Evolutionary conservation across 805 yeast genomes (phyloP), one percentile per base, ranked within the genome.

Genomic region (Yarrowia porcina): DNA sequence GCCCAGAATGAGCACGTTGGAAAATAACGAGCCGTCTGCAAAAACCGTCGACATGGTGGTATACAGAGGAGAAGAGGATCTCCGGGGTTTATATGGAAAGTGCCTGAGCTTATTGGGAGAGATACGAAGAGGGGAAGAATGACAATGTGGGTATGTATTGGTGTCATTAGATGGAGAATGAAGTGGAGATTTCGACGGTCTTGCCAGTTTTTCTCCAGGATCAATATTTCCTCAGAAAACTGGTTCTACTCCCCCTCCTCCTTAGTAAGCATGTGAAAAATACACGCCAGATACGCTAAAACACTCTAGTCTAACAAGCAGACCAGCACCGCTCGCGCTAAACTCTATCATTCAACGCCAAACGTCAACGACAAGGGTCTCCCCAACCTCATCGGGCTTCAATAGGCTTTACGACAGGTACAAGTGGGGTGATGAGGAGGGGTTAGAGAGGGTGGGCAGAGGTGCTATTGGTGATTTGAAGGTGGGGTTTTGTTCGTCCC

Each of bases 1-100:
- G 25, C 63, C 63, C 6, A 60, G 33, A 35, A 60, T 60, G 23
- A 60, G 21, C 33, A 35, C 61, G 20, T 60, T 28, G 35, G 63
- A 60, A 39, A 28, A 56, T 17, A 56, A 25, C 20, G 49, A 28
- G 15, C 61, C 61, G 49, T 56, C 61, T 1, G 61, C 61, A 28
- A 39, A 56, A 8, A 41, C 61, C 20, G 49, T 39, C 21, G 49
- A n/a, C 61, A 56, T 56, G n/a, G 18, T 23, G 32, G 38, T 17
- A 2, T 18, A 4, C 2, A 3, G 18, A 2, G 6, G 12, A 21
- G 38, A 33, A 6, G 8, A 13, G 10, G 21, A n/a, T n/a, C n/a
- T n/a, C n/a, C n/a, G n/a, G 57, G 41, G 41, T 23, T 33, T 49
- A 49, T 49, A 32, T 33, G 36, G 36, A n/a, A 6, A 11, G 45